Conservation (phyloP, 305 asterid genomes). For the Rubia balearica region DNA sequence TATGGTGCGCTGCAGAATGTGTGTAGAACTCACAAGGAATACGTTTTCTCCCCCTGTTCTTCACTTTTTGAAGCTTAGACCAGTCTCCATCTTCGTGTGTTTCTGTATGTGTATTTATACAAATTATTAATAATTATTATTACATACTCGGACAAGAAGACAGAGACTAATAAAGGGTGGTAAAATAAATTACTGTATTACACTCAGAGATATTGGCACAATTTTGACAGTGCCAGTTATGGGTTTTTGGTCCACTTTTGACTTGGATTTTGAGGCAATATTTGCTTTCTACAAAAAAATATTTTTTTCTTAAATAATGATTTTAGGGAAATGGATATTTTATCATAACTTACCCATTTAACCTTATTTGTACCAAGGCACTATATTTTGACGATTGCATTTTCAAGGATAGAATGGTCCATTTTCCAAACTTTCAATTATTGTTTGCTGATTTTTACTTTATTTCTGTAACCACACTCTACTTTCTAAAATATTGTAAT, state of each 20-base stretch:
- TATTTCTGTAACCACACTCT: no score
- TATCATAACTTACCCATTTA: background rate
- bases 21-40: conserved; percentile 41
- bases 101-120: conserved; percentile 15
- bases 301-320: background rate
- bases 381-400: no score
- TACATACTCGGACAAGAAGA: background rate
- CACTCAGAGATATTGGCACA: background rate
- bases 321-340: background rate
- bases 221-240: background rate
- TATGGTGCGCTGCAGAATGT: conserved; percentile 31
- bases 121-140: background rate
- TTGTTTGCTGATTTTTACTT: background rate
- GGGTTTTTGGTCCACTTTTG: conserved; percentile 7
- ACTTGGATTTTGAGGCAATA: conserved; percentile 9
- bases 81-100: conserved; percentile 29
- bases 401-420: background rate
- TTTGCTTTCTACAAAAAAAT: background rate
- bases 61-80: conserved; percentile 19
- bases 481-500: no score
- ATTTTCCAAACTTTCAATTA: background rate
- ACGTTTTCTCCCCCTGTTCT: conserved; percentile 20
- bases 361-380: background rate
- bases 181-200: background rate
- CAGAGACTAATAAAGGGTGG: background rate